Conservation (phyloP, 1,284 basidiomycete species). For the Volvariella surrecta region DNA sequence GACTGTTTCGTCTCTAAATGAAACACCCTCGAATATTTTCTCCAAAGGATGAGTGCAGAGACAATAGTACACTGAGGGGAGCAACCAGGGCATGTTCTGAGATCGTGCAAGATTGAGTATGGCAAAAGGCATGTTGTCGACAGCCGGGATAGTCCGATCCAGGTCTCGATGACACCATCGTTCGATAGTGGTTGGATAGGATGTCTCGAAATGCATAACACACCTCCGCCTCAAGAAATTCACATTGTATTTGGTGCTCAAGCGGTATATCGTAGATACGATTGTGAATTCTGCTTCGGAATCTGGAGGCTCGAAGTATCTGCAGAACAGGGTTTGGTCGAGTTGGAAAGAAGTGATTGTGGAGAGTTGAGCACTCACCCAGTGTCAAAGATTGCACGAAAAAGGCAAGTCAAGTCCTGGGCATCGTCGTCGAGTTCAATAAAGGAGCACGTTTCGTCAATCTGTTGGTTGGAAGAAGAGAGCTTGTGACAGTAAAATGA, state of each 20-base stretch:
- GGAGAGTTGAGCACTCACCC: constrained; percentile 18
- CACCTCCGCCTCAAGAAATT: constrained; percentile 9
- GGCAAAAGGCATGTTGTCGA: constrained; percentile 26
- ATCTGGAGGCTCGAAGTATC: constrained; percentile 11
- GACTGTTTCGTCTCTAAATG: constrained; percentile 15
- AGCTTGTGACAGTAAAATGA: constrained; percentile 30
- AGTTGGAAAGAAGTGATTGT: background rate
- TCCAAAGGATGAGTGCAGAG: constrained; percentile 23
- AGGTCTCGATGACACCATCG: constrained; percentile 16
- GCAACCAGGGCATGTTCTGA: constrained; percentile 21
- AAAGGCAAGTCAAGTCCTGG: constrained; percentile 23
- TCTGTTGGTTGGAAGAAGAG: constrained; percentile 21
- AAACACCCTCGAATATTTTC: constrained; percentile 21
- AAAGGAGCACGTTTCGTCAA: constrained; percentile 18
- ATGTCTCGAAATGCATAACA: constrained; percentile 8
- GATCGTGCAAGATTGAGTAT: constrained; percentile 21
- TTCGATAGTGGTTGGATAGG: constrained; percentile 9
- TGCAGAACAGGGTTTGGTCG: constrained; percentile 2
- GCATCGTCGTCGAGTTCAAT: constrained; percentile 26
- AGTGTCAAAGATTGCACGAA: constrained; percentile 28
- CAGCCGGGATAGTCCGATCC: constrained; percentile 22
- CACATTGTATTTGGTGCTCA: constrained; percentile 15
- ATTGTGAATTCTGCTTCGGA: constrained; percentile 1
- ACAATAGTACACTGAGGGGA: constrained; percentile 25
- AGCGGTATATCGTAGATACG: constrained; percentile 9